phyloP scores from a whole-genome alignment of 305 asterid species.

The Rubia balearica region DNA sequence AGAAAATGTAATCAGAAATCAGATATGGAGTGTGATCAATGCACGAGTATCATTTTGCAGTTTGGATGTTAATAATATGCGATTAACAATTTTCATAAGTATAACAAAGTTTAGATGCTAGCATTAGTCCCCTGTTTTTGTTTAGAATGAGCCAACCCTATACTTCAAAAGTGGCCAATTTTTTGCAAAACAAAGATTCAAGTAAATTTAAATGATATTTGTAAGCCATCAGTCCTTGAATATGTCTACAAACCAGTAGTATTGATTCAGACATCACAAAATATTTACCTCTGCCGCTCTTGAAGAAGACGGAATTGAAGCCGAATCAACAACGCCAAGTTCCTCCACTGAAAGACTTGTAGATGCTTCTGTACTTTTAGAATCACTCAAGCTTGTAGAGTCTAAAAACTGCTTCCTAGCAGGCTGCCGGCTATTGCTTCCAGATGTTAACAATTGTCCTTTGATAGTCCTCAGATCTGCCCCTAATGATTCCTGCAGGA shows the following conservation, averaged over 20 bases:
- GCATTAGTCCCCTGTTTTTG: not conserved
- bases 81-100: not conserved
- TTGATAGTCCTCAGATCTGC: slow-evolving; percentile 53
- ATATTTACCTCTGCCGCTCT: slow-evolving; percentile 60
- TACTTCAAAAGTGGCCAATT: not conserved
- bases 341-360: slow-evolving; percentile 45
- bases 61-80: not conserved
- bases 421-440: slow-evolving; percentile 49
- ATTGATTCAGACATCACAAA: not conserved
- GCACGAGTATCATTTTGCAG: not conserved
- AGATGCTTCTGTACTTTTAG: slow-evolving; percentile 66
- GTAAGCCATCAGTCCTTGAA: not conserved
- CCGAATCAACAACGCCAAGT: slow-evolving; percentile 49
- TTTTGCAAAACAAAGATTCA: not conserved
- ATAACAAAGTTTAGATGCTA: not conserved
- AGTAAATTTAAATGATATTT: not conserved
- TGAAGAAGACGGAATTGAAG: slow-evolving; percentile 69
- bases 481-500: slow-evolving; percentile 52
- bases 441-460: slow-evolving; percentile 47
- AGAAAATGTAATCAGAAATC: not conserved
- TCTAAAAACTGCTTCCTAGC: slow-evolving; percentile 59
- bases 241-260: not conserved
- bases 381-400: slow-evolving; percentile 50
- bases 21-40: not conserved
- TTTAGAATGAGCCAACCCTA: not conserved